A percentile compares a stretch with the other conserved stretches of the same genome.
Evolutionary conservation across 1,139 yeast species (phyloP).

Genomic region (Hyphopichia fennica): DNA sequence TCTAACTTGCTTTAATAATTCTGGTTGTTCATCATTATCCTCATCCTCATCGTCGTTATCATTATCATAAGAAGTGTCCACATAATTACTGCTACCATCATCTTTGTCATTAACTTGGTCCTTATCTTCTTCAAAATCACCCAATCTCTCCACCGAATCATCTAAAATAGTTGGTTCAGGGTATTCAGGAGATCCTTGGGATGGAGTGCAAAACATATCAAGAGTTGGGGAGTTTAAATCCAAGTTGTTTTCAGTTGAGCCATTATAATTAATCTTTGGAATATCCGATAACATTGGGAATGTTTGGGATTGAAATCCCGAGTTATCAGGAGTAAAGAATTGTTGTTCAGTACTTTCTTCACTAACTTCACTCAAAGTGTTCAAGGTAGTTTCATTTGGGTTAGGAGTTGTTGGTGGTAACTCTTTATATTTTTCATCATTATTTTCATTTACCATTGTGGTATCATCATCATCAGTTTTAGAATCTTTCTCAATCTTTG

Average conservation of each 20-base stretch:
- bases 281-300: not conserved
- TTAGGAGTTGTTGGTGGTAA: conserved; percentile 1
- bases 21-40: not conserved
- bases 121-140: not conserved
- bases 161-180: conserved; percentile 5
- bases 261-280: not conserved
- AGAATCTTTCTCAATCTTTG: not conserved
- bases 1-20: not conserved
- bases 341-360: conserved; percentile 7
- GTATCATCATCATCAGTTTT: not conserved
- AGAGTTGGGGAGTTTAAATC: not conserved
- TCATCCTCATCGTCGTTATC: not conserved
- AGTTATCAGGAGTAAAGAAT: conserved; percentile 2
- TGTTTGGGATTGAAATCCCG: not conserved
- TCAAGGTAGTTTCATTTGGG: conserved; percentile 9
- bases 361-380: conserved; percentile 12
- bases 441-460: not conserved
- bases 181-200: conserved; percentile 3
- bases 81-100: no score
- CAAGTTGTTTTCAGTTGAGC: not conserved
- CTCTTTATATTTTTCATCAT: not conserved
- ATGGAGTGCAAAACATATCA: not conserved
- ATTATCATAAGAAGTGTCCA: not conserved
- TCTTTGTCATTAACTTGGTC: not conserved
- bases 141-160: not conserved